Conservation (phyloP, 2,329 filamentous ascomycete genomes). For the Dactylellina leptospora region DNA sequence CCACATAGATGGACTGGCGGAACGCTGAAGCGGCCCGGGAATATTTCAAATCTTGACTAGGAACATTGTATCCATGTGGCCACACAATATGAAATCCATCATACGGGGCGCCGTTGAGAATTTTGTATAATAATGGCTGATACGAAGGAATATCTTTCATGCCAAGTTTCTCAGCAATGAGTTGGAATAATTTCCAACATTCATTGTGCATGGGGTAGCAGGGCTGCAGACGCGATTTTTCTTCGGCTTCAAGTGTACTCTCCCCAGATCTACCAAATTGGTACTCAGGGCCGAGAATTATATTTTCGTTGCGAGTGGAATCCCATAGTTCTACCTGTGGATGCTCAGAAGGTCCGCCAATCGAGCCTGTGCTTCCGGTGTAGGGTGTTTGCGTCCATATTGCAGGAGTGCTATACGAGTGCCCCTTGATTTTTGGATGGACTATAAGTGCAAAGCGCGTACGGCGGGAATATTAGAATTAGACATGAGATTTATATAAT, state of each 20-base stretch:
- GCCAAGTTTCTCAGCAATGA: conserved; percentile 7
- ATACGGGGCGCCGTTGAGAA: conserved; percentile 11
- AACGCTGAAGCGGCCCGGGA: background rate
- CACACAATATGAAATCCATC: conserved; percentile 10
- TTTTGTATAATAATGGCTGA: conserved; percentile 16
- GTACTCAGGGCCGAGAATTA: background rate
- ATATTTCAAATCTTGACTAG: background rate
- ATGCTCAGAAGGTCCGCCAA: background rate
- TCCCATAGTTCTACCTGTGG: conserved; percentile 9
- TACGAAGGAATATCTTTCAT: conserved; percentile 13
- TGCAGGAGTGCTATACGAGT: background rate
- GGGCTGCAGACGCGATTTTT: background rate
- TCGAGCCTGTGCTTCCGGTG: background rate
- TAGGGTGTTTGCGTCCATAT: conserved; percentile 4
- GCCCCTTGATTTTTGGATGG: conserved; percentile 28
- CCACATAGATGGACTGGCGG: background rate
- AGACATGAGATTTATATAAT: background rate
- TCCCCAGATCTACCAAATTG: conserved; percentile 15
- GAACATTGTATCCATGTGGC: conserved; percentile 17
- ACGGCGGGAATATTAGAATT: background rate
- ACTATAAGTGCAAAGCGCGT: background rate
- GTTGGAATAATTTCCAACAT: conserved; percentile 26
- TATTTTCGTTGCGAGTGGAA: background rate
- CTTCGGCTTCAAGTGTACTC: background rate
- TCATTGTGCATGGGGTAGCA: conserved; percentile 33